phyloP scores from a whole-genome alignment of 495 filamentous ascomycete genomes.

The Aspergillus affinis region DNA sequence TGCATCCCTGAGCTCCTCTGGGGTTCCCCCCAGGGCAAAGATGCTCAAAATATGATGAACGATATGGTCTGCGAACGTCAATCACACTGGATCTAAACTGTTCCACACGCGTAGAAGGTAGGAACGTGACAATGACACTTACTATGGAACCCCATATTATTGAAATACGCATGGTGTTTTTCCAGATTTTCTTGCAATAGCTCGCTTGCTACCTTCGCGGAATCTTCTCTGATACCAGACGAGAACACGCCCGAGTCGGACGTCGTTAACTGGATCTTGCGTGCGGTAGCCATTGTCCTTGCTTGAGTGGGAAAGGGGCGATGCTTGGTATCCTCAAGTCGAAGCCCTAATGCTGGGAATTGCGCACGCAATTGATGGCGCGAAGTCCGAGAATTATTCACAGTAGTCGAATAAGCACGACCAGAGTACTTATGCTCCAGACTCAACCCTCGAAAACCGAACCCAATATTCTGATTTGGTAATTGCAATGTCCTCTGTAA shows the following conservation, averaged over 20 bases:
- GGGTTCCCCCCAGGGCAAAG: constrained; percentile 68
- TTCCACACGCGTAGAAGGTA: background rate
- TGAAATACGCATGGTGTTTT: constrained; percentile 77
- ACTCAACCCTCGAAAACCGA: background rate
- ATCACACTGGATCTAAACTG: constrained; percentile 3
- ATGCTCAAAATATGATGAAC: constrained; percentile 73
- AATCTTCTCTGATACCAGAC: constrained; percentile 51
- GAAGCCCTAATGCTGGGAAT: background rate
- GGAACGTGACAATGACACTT: constrained; percentile 34
- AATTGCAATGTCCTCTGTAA: background rate
- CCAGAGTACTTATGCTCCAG: background rate
- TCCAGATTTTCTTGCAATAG: constrained; percentile 74
- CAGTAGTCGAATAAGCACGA: background rate
- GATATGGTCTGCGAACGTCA: constrained; percentile 55
- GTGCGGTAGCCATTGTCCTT: constrained; percentile 60
- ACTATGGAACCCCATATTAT: constrained; percentile 66
- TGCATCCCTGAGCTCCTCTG: constrained; percentile 52
- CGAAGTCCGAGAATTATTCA: background rate
- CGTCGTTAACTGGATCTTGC: constrained; percentile 57
- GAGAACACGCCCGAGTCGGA: constrained; percentile 60
- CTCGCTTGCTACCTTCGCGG: constrained; percentile 59
- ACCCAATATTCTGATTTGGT: background rate
- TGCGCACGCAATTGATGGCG: background rate
- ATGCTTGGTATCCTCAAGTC: background rate
- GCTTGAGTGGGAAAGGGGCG: background rate